phyloP scores from a whole-genome alignment of 148 eudicot genomes.

The Chenopodium suecicum region DNA sequence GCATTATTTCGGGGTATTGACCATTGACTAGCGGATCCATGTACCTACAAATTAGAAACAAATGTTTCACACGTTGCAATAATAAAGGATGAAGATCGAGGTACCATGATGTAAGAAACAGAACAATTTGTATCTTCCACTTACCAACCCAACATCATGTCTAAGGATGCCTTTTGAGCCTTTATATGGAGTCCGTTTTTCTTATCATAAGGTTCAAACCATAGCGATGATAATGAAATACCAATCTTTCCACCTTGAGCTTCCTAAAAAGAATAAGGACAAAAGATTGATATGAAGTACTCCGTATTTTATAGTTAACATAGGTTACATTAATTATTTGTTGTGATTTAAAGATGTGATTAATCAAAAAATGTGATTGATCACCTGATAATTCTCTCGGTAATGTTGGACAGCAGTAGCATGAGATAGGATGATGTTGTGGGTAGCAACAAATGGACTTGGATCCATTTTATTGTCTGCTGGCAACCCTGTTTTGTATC shows the following conservation, averaged over 20 bases:
- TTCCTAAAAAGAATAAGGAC: background rate
- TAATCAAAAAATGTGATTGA: background rate
- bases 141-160: slow-evolving; percentile 2
- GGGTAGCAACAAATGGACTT: slow-evolving; percentile 14
- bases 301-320: no score
- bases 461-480: slow-evolving; percentile 1
- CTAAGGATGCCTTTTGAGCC: background rate
- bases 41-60: slow-evolving; percentile 3
- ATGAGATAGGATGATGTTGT: slow-evolving; percentile 22
- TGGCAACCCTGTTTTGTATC: background rate
- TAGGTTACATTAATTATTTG: no score
- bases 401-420: slow-evolving; percentile 2
- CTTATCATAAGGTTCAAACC: slow-evolving; percentile 8
- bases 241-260: slow-evolving; percentile 15
- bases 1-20: slow-evolving; percentile 19
- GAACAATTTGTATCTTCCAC: background rate
- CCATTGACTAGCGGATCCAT: slow-evolving; percentile 20
- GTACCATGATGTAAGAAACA: no score
- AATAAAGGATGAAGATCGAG: no score
- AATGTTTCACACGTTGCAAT: no score
- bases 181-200: background rate
- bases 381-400: slow-evolving; percentile 6
- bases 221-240: slow-evolving; percentile 8
- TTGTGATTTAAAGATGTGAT: background rate
- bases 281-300: no score